Evolutionary conservation across 202 grass and related monocot species (phyloP).

Genomic region (Zoysia matrella): DNA sequence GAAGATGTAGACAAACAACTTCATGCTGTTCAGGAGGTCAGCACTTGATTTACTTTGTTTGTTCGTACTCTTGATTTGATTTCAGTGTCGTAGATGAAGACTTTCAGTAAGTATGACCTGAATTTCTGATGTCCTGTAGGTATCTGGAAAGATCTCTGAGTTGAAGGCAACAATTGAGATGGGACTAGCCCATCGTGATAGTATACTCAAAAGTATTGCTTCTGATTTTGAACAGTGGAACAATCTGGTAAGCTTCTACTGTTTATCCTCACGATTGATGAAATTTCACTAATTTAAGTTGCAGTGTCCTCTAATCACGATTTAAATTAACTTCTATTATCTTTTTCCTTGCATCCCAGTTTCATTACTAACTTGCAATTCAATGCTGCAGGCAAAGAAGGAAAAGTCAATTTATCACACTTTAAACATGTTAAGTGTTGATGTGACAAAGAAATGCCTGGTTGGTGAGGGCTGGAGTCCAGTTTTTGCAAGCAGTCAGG

Average conservation of each 20-base stretch:
- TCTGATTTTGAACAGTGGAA: constrained; percentile 93
- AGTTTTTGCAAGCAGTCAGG: constrained; percentile 77
- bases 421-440: constrained; percentile 95
- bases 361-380: constrained; percentile 38
- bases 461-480: constrained; percentile 90
- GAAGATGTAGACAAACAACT: constrained; percentile 78
- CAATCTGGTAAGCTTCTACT: constrained; percentile 63
- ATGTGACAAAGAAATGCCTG: constrained; percentile 57
- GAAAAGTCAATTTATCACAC: constrained; percentile 98
- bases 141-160: constrained; percentile 75
- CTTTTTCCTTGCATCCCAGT: neutral
- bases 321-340: constrained; percentile 12
- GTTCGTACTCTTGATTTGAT: constrained; percentile 15
- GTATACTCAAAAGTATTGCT: constrained; percentile 84
- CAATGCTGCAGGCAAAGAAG: constrained; percentile 67
- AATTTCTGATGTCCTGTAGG: constrained; percentile 57
- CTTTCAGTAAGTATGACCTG: constrained; percentile 12
- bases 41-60: constrained; percentile 26
- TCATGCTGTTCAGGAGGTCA: constrained; percentile 81
- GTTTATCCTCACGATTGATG: constrained; percentile 20
- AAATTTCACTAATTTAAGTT: constrained; percentile 17
- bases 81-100: neutral
- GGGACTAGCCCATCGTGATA: constrained; percentile 74
- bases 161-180: constrained; percentile 91
- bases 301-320: neutral